Base-by-base conservation (phyloP, 805 yeast genomes). In the Candida taoyuanica region DNA sequence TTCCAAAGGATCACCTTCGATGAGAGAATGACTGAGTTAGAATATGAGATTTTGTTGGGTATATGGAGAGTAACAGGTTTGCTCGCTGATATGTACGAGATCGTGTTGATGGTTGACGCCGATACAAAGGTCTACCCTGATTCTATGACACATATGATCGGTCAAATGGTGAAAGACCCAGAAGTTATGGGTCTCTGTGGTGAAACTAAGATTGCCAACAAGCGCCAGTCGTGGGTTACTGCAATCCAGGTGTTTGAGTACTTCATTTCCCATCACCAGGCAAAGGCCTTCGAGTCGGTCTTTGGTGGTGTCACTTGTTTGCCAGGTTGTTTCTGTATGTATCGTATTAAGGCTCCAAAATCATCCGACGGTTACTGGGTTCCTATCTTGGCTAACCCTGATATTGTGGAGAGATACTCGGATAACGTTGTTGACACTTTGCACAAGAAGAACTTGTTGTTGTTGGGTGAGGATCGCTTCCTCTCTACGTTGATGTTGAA, bases 311-410 rank as follows among this genome's bases (percentile, higher is more conserved):
- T 88, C 13, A 88, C 97, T 1, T 88, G 97, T 73, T 71, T 88
- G 44, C 97, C 97, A 0, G 97, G 97, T 28, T 88, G 97, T 68
- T 88, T 88, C 70, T 82, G 85, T 44, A 82, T 88, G 79, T 88
- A 89, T 58, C 74, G 97, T 52, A 85, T 88, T 58, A 88, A 88
- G 61, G 70, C 95, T 0, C 96, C 96, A 17, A 87, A 86, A 62
- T 88, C 89, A 13, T 48, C 65, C 12, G 78, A 76, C 39, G 85
- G 85, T 5, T 82, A 72, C 59, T 88, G 97, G 96, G 96, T 89
- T 25, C 97, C 97, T 7, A 83, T 88, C 41, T 67, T 88, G 51
- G 86, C 95, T 13, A 89, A 87, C 58, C 94, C 96, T 1, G 96
- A 88, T 63, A 85, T 88, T 55, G 96, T 88, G 25, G 96, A 86